Percentiles rank a stretch among this genome's conserved stretches.
Conservation (phyloP, 2,329 filamentous ascomycete genomes). For the Xylariomycetidae sp. region DNA sequence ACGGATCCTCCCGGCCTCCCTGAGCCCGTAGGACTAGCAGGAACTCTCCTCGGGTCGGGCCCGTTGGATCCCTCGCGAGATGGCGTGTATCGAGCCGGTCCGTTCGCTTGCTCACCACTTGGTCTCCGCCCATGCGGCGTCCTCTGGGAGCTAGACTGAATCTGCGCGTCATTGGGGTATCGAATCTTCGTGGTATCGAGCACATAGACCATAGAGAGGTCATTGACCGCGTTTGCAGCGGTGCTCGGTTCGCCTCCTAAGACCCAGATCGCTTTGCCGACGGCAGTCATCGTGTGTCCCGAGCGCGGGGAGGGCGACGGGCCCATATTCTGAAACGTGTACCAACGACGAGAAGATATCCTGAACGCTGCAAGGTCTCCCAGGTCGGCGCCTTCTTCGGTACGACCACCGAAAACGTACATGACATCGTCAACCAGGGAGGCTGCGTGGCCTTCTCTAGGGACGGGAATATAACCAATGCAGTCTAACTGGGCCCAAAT, state of each 20-base stretch:
- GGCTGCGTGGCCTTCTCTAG: slow-evolving; percentile 90
- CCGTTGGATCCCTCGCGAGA: slow-evolving; percentile 48
- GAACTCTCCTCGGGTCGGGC: slow-evolving; percentile 43
- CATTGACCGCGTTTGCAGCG: slow-evolving; percentile 70
- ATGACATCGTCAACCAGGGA: slow-evolving; percentile 94
- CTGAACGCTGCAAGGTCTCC: slow-evolving; percentile 82
- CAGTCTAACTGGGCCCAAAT: slow-evolving; percentile 86
- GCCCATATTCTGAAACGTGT: slow-evolving; percentile 99
- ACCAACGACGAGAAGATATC: slow-evolving; percentile 81
- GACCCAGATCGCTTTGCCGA: slow-evolving; percentile 87
- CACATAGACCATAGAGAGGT: slow-evolving; percentile 84
- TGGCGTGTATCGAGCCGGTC: slow-evolving; percentile 33
- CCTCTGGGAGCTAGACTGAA: slow-evolving; percentile 33
- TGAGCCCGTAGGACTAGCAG: slow-evolving; percentile 27
- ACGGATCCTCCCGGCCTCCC: slow-evolving; percentile 37
- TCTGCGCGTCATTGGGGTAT: slow-evolving; percentile 74
- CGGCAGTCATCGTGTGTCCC: slow-evolving; percentile 95
- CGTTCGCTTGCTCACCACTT: slow-evolving; percentile 29
- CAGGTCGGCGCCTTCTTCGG: slow-evolving; percentile 85
- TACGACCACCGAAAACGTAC: slow-evolving; percentile 97
- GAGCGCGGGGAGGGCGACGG: slow-evolving; percentile 89
- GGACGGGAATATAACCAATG: slow-evolving; percentile 92
- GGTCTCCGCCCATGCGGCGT: slow-evolving; percentile 35
- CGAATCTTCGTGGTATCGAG: slow-evolving; percentile 94
- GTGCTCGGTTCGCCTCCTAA: slow-evolving; percentile 93